Evolutionary conservation across 148 eudicot genomes (phyloP).

Genomic region (Vaccinium myrtillus): DNA sequence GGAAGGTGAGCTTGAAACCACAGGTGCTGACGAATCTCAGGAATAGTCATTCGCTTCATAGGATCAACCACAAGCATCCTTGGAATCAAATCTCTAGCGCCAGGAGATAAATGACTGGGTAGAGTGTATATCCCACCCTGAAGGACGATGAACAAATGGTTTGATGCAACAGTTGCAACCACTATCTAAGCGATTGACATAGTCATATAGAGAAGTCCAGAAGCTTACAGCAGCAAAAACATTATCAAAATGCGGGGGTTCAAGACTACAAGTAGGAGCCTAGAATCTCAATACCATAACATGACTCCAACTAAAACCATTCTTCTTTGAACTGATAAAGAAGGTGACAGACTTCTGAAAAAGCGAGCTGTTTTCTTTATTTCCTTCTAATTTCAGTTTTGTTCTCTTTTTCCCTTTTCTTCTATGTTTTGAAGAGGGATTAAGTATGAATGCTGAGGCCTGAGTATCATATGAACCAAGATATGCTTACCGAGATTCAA

Average conservation of each 20-base stretch:
- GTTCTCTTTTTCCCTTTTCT: not conserved
- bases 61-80: constrained; percentile 98
- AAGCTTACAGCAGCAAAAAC: not conserved
- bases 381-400: not conserved
- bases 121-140: constrained; percentile 98
- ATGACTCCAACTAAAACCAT: not conserved
- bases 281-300: constrained; percentile 6
- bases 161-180: not conserved
- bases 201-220: not conserved
- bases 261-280: not conserved
- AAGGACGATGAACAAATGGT: constrained; percentile 4
- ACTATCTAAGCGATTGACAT: not conserved
- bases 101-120: constrained; percentile 87
- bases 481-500: not conserved
- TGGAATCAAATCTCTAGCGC: constrained; percentile 92
- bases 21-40: constrained; percentile 78
- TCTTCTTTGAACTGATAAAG: not conserved
- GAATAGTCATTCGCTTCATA: constrained; percentile 87
- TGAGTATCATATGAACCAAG: not conserved
- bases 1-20: constrained; percentile 98
- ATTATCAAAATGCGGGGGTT: not conserved
- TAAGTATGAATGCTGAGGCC: not conserved
- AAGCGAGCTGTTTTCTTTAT: not conserved
- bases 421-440: not conserved
- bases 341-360: not conserved